A percentile compares a stretch with the other conserved stretches of the same genome.
These are phyloP conservation scores for Discostella pseudostelligera DNA, from an alignment of 108 stramenopile genomes.

Conservation along the genomic window DNA sequence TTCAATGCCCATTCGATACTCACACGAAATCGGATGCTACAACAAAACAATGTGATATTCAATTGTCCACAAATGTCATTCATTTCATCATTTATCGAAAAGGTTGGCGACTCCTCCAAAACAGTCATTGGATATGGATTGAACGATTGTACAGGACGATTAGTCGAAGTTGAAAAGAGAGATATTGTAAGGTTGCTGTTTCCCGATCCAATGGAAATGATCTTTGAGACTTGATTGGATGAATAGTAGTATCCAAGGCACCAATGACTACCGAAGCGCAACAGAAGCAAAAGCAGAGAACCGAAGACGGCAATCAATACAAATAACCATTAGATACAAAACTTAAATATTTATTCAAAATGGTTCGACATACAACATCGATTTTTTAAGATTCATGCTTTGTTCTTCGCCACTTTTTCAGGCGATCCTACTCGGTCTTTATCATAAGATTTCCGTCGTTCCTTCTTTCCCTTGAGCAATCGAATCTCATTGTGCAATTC, in stretches of 20 bases:
- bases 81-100: slow-evolving; percentile 46
- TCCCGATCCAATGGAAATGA: slow-evolving; percentile 38
- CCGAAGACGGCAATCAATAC: too few relatives aligned
- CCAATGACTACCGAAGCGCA: too few relatives aligned
- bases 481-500: too few relatives aligned
- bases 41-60: slow-evolving; percentile 35
- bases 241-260: too few relatives aligned
- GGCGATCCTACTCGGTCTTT: background rate
- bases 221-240: slow-evolving; percentile 9
- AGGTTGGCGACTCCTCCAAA: slow-evolving; percentile 34
- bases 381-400: too few relatives aligned
- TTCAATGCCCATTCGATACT: slow-evolving; percentile 39
- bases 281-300: too few relatives aligned
- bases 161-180: slow-evolving; percentile 47
- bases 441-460: background rate
- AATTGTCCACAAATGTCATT: slow-evolving; percentile 58
- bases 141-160: slow-evolving; percentile 55
- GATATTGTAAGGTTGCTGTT: slow-evolving; percentile 44
- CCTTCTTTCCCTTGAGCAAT: too few relatives aligned
- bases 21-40: slow-evolving; percentile 25
- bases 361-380: too few relatives aligned
- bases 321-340: too few relatives aligned
- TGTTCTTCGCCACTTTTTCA: too few relatives aligned
- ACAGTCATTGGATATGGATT: slow-evolving; percentile 58
- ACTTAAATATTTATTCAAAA: too few relatives aligned